Evolutionary conservation across 805 yeast genomes (phyloP).

Genomic region (Candida stauntonica): DNA sequence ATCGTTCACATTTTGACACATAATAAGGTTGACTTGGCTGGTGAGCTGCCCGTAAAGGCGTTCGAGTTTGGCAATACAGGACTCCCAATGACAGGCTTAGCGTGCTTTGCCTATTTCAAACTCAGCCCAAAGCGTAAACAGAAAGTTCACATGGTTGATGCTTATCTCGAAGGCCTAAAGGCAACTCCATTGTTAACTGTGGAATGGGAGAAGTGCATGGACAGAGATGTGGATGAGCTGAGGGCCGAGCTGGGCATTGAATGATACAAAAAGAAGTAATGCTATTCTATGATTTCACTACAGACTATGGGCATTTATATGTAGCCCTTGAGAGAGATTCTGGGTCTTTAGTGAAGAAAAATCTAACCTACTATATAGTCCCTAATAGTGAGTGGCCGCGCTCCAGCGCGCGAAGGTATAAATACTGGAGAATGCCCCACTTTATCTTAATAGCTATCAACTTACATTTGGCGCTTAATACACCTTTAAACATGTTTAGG

Average conservation of each 20-base stretch:
- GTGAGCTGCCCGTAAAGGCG: constrained; percentile 92
- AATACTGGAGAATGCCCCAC: too few relatives aligned
- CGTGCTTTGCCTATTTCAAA: constrained; percentile 81
- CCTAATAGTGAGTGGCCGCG: too few relatives aligned
- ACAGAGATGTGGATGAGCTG: constrained; percentile 65
- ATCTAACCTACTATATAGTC: too few relatives aligned
- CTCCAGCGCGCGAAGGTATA: too few relatives aligned
- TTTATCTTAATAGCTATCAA: too few relatives aligned
- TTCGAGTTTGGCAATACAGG: constrained; percentile 91
- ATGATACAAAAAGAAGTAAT: too few relatives aligned
- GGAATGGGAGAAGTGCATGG: constrained; percentile 85
- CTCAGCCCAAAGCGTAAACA: constrained; percentile 58
- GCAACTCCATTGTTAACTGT: constrained; percentile 79
- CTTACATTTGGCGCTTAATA: too few relatives aligned
- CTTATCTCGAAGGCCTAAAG: constrained; percentile 71
- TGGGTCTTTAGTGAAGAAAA: too few relatives aligned
- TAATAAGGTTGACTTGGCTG: constrained; percentile 86
- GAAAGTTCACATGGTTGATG: constrained; percentile 47
- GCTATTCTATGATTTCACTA: too few relatives aligned
- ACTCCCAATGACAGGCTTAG: constrained; percentile 91
- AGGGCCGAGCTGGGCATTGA: constrained; percentile 63
- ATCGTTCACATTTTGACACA: constrained; percentile 92
- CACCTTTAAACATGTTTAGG: not conserved
- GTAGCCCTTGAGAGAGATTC: too few relatives aligned
- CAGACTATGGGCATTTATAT: too few relatives aligned